Base-by-base conservation (phyloP, 805 yeast species). In the Cyberlindnera subsufficiens region DNA sequence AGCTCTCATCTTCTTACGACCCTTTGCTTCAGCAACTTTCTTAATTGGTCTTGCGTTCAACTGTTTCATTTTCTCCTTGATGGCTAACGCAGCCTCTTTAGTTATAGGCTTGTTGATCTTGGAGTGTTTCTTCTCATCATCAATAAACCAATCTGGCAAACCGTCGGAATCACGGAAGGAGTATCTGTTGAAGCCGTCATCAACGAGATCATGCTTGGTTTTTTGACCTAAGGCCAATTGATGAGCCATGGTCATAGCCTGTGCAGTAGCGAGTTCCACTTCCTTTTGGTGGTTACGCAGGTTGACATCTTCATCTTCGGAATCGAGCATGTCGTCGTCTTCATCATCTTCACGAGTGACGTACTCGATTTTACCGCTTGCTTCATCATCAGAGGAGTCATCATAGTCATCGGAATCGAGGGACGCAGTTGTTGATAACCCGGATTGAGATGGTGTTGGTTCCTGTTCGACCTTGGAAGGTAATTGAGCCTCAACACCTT, bases 191-290 rank as follows among this genome's bases (percentile, higher is more conserved):
- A 85, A 86, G 33, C 96, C 96, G 56, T 93, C 97, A 56, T 89
- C 88, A n/a, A 87, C 69, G 43, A 91, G 69, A 57, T 89, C 96
- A 54, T 86, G 82, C 60, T 83, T 89, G 39, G 82, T 78, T 69
- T 74, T 85, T 56, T 87, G 89, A 9, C 96, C 96, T 20, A 88
- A 64, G 0, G 98, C 99, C 32, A 93, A 72, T 64, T 93, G 89
- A 60, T 93, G 99, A 0, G 99, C 99, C 55, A 93, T 69, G 0
- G 99, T 93, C 99, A 93, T 93, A 5, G 96, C 96, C 61, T 89
- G 95, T 1, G 85, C 95, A 2, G 96, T 89, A 16, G 93, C 95
- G 46, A 90, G 69, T 50, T 87, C 96, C 39, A 87, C 80, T 46
- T 78, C 83, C 40, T 77, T 72, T 45, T 76, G 68, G 51, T 84